Conservation (phyloP, 345 rosid species). For the Noccaea bulbosa region DNA sequence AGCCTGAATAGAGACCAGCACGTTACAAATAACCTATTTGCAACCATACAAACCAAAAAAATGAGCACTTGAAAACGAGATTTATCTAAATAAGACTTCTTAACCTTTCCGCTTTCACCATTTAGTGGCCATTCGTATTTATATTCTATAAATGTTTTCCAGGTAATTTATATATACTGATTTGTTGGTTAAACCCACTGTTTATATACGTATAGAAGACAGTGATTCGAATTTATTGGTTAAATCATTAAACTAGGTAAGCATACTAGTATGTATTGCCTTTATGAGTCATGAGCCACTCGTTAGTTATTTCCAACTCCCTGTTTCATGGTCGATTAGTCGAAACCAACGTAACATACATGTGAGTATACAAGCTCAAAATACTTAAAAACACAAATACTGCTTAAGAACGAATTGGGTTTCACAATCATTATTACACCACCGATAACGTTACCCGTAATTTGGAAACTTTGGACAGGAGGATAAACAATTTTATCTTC, state of each 20-base stretch:
- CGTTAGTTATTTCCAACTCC: constrained; percentile 18
- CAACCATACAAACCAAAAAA: no score
- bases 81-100: no score
- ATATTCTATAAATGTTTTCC: neutral
- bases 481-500: neutral
- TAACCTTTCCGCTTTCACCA: no score
- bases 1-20: no score
- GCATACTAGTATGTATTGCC: neutral
- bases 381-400: neutral
- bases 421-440: neutral
- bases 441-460: neutral
- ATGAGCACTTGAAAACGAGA: no score
- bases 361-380: neutral
- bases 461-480: constrained; percentile 3
- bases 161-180: neutral
- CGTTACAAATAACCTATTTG: no score
- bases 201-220: neutral
- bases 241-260: no score
- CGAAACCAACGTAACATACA: constrained; percentile 6
- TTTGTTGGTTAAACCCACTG: neutral
- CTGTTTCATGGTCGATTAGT: neutral
- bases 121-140: no score
- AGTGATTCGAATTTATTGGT: no score
- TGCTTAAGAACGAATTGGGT: neutral
- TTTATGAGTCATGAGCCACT: constrained; percentile 17